Evolutionary conservation across 768 basidiomycete species (phyloP), one percentile per base, ranked within the genome.

Genomic region (Boletus rex-veris): DNA sequence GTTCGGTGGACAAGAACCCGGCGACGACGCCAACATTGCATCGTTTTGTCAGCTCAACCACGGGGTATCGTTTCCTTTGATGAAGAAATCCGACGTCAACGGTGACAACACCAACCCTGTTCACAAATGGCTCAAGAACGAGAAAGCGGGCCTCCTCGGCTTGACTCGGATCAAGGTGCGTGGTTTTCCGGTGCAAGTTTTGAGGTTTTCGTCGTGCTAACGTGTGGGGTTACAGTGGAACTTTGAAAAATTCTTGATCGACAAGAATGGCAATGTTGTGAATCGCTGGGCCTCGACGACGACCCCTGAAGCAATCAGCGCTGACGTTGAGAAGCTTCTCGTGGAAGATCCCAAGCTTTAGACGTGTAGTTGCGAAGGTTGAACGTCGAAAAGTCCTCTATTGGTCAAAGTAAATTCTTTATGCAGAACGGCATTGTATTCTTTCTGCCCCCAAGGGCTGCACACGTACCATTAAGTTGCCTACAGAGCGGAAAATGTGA

Each of bases 31-130:
- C n/a, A 79, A 80, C 40, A 88, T 95, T 61, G 77, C 75, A 18
- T 75, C 83, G 64, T 90, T 88, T 71, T 92, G 91, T 74, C 74
- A 80, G 47, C 64, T 83, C 57, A 96, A 94, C 75, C 85, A 94
- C 67, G 91, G 91, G 16, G 93, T 98, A 26, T 83, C 82, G 7
- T 96, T 96, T 77, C 91, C 91, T 11, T 73, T 98, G 46, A 90
- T 91, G 85, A 88, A 84, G 75, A 98, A 96, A 74, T 88, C 88
- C 18, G 90, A 97, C 48, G 95, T 97, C 38, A 98, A 97, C 68
- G 94, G 94, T 4, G 83, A 87, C 60, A 74, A 79, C 59, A 83
- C 89, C 54, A 93, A 93, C 72, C 81, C 88, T 60, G 87, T 93
- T 0, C 95, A 80, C 77, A 80, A 87, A 54, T 94, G 84, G 82